Percentiles rank a stretch among this genome's conserved stretches.
Evolutionary conservation across 2,329 filamentous ascomycete genomes (phyloP).

Genomic region (Fusarium domesticum): DNA sequence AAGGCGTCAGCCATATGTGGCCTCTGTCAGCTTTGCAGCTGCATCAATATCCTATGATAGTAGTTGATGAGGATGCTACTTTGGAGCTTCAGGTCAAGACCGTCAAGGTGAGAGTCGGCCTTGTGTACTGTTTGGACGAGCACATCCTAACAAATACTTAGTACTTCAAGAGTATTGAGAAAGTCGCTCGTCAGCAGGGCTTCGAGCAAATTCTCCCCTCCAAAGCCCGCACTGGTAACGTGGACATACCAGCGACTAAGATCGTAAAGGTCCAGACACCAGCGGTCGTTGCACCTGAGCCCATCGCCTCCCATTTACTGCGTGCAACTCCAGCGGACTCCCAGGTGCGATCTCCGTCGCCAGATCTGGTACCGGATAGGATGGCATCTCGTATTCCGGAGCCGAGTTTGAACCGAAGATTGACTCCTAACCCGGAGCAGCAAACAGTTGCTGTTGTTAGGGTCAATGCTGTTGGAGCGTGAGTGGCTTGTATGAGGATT

Average conservation of each 20-base stretch:
- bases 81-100: constrained; percentile 72
- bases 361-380: constrained; percentile 59
- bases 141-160: constrained; percentile 26
- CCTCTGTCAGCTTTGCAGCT: constrained; percentile 78
- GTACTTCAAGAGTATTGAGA: constrained; percentile 71
- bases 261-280: constrained; percentile 44
- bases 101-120: constrained; percentile 49
- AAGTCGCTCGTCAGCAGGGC: constrained; percentile 55
- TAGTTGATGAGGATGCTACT: constrained; percentile 78
- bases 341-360: constrained; percentile 53
- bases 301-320: constrained; percentile 53
- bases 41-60: constrained; percentile 77
- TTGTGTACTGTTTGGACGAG: background rate
- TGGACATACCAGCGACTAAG: constrained; percentile 37
- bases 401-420: constrained; percentile 41
- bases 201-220: constrained; percentile 58
- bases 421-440: constrained; percentile 49
- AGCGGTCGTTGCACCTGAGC: constrained; percentile 52
- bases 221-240: constrained; percentile 53
- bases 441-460: constrained; percentile 29
- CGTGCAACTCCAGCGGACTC: constrained; percentile 56
- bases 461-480: constrained; percentile 25
- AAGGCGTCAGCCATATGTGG: constrained; percentile 88
- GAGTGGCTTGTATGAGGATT: background rate
- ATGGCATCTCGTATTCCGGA: constrained; percentile 58